Evolutionary conservation across 768 basidiomycete genomes (phyloP), one percentile per base, ranked within the genome.

Genomic region (Pisolithus marmoratus): DNA sequence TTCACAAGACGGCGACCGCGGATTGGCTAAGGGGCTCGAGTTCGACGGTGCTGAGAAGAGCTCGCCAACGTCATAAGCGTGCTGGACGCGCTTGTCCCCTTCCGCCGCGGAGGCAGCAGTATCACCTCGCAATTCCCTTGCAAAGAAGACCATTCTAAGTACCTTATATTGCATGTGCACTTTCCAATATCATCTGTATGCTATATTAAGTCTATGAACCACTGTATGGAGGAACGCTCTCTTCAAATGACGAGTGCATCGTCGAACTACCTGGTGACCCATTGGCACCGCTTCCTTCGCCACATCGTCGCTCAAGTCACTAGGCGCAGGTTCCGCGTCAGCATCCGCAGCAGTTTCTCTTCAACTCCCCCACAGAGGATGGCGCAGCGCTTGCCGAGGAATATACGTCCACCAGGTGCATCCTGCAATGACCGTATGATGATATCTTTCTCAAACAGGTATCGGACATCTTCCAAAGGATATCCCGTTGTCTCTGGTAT

Each of bases 401-500:
- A 54, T 42, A 67, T 49, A 19, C 54, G 47, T 4, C 70, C 70
- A 2, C 66, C 65, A 3, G 70, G 71, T 1, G 71, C 68, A 17
- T 71, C 70, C 49, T 65, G 54, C 19, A 71, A 42, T 22, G 59
- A 61, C 26, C 71, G 53, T 26, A 66, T 29, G 51, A 66, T 58
- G 17, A 63, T 43, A 3, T 71, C 66, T 49, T 57, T 54, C 48
- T 71, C 68, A 34, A 74, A 74, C 20, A 74, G 34, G 51, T 58
- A 66, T 26, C 54, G 57, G 40, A 74, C 60, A 34, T 74, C 70
- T 62, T 74, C 73, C 26, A 74, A 63, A 34, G 69, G 64, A 22
- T 70, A 63, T 12, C 70, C 68, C 17, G 59, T 70, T 44, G 74
- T 75, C 60, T 75, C 74, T 0, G 74, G 74, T 7, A 75, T 61